Conservation (phyloP, 169 alveolate species). For the Eimeria maxima region DNA sequence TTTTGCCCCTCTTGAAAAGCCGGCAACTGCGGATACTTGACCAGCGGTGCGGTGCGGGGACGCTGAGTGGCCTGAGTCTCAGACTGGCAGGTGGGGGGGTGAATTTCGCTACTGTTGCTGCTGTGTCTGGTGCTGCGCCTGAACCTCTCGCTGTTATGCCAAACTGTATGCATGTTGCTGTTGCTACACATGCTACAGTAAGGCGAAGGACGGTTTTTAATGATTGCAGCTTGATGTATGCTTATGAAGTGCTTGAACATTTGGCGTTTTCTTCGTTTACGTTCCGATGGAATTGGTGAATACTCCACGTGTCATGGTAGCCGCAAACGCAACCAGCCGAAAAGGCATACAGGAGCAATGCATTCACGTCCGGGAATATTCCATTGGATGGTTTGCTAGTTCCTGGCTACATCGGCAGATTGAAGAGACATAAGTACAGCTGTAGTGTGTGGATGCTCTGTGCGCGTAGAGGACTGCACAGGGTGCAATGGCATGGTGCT, state of each 20-base stretch:
- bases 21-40: slow-evolving; percentile 41
- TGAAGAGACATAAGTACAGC: neutral
- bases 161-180: neutral
- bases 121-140: neutral
- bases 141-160: neutral
- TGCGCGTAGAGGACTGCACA: slow-evolving; percentile 23
- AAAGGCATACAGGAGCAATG: neutral
- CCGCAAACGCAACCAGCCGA: neutral
- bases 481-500: slow-evolving; percentile 13
- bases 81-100: slow-evolving; percentile 52
- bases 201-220: neutral
- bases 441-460: neutral
- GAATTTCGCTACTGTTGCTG: neutral
- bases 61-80: slow-evolving; percentile 56
- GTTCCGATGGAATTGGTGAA: neutral
- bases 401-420: neutral
- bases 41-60: slow-evolving; percentile 53
- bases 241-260: neutral
- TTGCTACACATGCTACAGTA: neutral
- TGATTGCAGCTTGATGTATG: neutral
- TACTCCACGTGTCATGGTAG: neutral
- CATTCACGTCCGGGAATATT: neutral
- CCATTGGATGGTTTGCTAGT: neutral
- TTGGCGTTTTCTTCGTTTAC: neutral
- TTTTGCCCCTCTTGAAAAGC: slow-evolving; percentile 34